phyloP scores from a whole-genome alignment of 2,329 filamentous ascomycete species.

The Macrophomina tecta region DNA sequence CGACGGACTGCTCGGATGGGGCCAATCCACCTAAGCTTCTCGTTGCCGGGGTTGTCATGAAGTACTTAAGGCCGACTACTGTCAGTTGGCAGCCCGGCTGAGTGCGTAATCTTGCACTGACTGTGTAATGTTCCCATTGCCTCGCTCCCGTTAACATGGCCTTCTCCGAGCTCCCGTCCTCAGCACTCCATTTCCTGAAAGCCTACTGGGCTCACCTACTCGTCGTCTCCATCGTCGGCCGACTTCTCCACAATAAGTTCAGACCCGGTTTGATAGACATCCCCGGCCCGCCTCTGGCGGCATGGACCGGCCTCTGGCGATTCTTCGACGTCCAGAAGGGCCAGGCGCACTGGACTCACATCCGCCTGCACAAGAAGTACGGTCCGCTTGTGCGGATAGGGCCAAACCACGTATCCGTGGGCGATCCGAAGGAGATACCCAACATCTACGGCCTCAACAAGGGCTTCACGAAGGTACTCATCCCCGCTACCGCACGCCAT shows the following conservation, averaged over 20 bases:
- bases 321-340: constrained; percentile 66
- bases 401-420: constrained; percentile 79
- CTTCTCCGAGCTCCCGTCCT: background rate
- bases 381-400: constrained; percentile 79
- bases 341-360: constrained; percentile 55
- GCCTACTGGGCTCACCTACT: background rate
- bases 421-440: constrained; percentile 73
- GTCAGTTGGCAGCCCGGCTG: background rate
- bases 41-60: background rate
- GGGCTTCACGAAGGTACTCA: constrained; percentile 44
- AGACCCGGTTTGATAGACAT: constrained; percentile 45
- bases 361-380: constrained; percentile 72
- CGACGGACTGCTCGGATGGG: background rate
- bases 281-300: constrained; percentile 64
- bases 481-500: too few relatives aligned
- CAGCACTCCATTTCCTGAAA: background rate
- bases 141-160: background rate
- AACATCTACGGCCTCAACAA: constrained; percentile 68
- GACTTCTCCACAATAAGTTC: constrained; percentile 22
- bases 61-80: background rate
- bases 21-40: background rate
- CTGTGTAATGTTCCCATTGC: background rate
- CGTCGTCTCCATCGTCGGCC: background rate
- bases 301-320: constrained; percentile 78
- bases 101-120: too few relatives aligned